Base-by-base conservation (phyloP, 2,329 filamentous ascomycete species). In the Fusarium piperis region DNA sequence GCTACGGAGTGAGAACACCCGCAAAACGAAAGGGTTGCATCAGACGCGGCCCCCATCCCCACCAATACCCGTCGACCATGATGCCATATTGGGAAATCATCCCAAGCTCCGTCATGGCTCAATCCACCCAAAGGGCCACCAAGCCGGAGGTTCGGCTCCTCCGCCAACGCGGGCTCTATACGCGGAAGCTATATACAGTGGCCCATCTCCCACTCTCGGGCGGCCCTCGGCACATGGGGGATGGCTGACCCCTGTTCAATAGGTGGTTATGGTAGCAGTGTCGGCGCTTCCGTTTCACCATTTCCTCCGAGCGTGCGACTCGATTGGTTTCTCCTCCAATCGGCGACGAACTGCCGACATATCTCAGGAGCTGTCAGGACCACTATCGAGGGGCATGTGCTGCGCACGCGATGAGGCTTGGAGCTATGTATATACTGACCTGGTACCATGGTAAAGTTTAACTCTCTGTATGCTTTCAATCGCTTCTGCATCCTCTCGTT, bases 281-380 rank as follows among this genome's bases (percentile, higher is more conserved):
- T 48, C 26, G 56, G 56, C 13, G 30, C 57, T 44, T 13, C 48
- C 57, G 73, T 75, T 75, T 75, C 73, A 75, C 52, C 56, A 70
- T 58, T 53, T 52, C 32, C 62, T 59, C 71, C 64, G 30, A 73
- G 20, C 44, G 36, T 39, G 59, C 38, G 55, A 62, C 38, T 26
- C 10, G 6, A 15, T 23, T 30, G 32, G 70, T 77, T 76, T 76
- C 64, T 77, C 74, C 74, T 74, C 74, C 74, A 76, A 77, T 76
- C 60, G 58, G 59, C 59, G 15, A 8, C 20, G 23, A 5, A 41
- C 20, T 64, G 51, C 32, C 36, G 56, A 41, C 59, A 64, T 65
- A 63, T 69, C 70, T 59, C 55, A 60, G 59, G 63, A 38, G 55
- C 59, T 65, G 59, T 36, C 52, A 70, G 56, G 63, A 71, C 39